Conservation (phyloP, 1,284 basidiomycete genomes). For the Nidula niveotomentosa region DNA sequence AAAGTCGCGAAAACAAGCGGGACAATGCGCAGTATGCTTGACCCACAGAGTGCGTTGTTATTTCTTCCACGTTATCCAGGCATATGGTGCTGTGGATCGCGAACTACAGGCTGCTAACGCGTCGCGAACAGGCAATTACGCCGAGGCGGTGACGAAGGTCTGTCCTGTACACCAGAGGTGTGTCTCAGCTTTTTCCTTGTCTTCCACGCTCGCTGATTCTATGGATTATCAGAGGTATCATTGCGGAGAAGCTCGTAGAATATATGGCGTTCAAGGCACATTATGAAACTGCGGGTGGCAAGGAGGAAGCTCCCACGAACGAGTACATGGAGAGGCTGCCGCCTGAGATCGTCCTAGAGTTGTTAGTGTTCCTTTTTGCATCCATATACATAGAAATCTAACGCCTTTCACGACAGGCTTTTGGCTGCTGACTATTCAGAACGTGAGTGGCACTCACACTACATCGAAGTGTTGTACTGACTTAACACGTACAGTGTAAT, state of each 20-base stretch:
- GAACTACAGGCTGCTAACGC: not conserved
- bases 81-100: not conserved
- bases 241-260: constrained; percentile 82
- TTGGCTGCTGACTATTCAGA: constrained; percentile 77
- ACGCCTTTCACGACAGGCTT: constrained; percentile 39
- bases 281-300: constrained; percentile 56
- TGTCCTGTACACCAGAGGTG: constrained; percentile 41
- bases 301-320: constrained; percentile 67
- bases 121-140: constrained; percentile 30
- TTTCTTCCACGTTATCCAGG: not conserved
- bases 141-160: constrained; percentile 37
- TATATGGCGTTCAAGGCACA: constrained; percentile 79
- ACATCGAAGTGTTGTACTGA: not conserved
- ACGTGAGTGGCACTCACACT: constrained; percentile 32
- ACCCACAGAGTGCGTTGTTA: constrained; percentile 30
- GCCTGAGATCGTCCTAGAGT: constrained; percentile 79
- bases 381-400: not conserved
- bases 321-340: constrained; percentile 78
- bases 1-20: constrained; percentile 57
- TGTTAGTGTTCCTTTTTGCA: constrained; percentile 50
- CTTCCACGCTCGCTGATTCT: not conserved
- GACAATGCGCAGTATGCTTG: constrained; percentile 50
- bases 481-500: not conserved
- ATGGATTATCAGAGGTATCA: constrained; percentile 51
- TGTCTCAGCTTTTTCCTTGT: not conserved